Conservation (phyloP, 768 basidiomycete species). For the Auricularia cornea region DNA sequence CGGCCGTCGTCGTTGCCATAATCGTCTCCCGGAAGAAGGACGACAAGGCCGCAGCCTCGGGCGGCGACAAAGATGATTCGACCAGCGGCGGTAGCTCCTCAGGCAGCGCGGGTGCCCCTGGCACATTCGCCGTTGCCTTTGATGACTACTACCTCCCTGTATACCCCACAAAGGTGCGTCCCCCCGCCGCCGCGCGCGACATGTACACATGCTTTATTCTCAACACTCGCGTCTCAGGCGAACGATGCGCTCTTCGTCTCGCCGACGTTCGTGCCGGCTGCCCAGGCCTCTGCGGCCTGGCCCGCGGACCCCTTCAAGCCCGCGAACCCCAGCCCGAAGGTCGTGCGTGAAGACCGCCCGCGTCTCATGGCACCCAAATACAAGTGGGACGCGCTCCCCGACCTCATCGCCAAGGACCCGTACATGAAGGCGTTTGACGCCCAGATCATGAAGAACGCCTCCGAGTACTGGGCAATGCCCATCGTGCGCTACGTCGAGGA, state of each 20-base stretch:
- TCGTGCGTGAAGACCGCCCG: slow-evolving; percentile 70
- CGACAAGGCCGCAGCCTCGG: slow-evolving; percentile 22
- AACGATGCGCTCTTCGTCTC: slow-evolving; percentile 60
- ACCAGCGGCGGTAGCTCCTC: slow-evolving; percentile 16
- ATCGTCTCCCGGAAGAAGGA: slow-evolving; percentile 56
- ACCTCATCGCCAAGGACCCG: slow-evolving; percentile 69
- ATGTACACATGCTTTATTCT: not conserved
- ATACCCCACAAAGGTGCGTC: slow-evolving; percentile 80
- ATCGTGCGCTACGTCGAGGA: slow-evolving; percentile 69
- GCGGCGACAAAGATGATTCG: slow-evolving; percentile 8
- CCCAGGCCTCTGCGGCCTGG: slow-evolving; percentile 49
- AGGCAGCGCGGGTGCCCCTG: slow-evolving; percentile 32
- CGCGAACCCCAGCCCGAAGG: slow-evolving; percentile 48
- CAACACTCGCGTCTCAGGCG: slow-evolving; percentile 41
- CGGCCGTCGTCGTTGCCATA: slow-evolving; percentile 57
- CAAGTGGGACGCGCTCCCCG: slow-evolving; percentile 80
- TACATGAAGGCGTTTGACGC: slow-evolving; percentile 87
- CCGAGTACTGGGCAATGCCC: slow-evolving; percentile 52
- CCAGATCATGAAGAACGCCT: slow-evolving; percentile 85
- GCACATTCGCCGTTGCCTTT: slow-evolving; percentile 69
- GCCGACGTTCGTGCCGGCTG: slow-evolving; percentile 63
- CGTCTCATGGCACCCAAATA: slow-evolving; percentile 85
- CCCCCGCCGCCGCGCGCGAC: not conserved
- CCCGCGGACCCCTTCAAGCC: slow-evolving; percentile 73
- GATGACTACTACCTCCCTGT: slow-evolving; percentile 74